Conservation (phyloP, 2,329 filamentous ascomycete genomes). For the Fusarium buxicola region DNA sequence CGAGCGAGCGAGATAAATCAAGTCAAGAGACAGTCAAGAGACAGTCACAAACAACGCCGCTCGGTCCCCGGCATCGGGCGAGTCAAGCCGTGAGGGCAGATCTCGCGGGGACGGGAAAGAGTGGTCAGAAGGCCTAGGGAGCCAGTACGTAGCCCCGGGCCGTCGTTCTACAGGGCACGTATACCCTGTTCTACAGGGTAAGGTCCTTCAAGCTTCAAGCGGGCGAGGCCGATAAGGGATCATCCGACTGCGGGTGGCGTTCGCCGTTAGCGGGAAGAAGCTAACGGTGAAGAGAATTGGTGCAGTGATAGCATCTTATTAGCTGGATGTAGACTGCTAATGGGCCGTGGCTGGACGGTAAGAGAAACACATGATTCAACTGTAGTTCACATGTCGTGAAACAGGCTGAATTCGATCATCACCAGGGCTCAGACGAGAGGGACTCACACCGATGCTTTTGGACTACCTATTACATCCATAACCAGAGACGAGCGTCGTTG, state of each 20-base stretch:
- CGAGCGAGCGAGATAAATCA: too few species aligned
- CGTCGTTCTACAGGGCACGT: too few species aligned
- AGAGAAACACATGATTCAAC: slow-evolving; percentile 23
- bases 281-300: slow-evolving; percentile 1
- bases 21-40: too few species aligned
- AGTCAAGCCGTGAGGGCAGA: too few species aligned
- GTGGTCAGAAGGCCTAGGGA: slow-evolving; percentile 6
- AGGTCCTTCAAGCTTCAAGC: neutral
- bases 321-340: neutral
- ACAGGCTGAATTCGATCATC: slow-evolving; percentile 5
- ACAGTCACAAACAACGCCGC: too few species aligned
- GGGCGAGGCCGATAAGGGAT: slow-evolving; percentile 3
- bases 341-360: slow-evolving; percentile 4
- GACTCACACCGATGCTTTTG: neutral
- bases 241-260: slow-evolving; percentile 12
- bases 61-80: too few species aligned
- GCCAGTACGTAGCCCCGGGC: too few species aligned
- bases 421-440: neutral
- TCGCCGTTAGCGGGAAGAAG: neutral
- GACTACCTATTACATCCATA: neutral
- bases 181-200: too few species aligned
- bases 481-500: neutral
- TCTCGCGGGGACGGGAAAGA: too few species aligned
- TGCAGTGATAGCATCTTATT: too few species aligned
- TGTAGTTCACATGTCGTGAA: slow-evolving; percentile 25